A percentile compares a stretch with the other conserved stretches of the same genome.
phyloP scores from a whole-genome alignment of 176 grass and related monocot genomes.

The Otatea glauca region DNA sequence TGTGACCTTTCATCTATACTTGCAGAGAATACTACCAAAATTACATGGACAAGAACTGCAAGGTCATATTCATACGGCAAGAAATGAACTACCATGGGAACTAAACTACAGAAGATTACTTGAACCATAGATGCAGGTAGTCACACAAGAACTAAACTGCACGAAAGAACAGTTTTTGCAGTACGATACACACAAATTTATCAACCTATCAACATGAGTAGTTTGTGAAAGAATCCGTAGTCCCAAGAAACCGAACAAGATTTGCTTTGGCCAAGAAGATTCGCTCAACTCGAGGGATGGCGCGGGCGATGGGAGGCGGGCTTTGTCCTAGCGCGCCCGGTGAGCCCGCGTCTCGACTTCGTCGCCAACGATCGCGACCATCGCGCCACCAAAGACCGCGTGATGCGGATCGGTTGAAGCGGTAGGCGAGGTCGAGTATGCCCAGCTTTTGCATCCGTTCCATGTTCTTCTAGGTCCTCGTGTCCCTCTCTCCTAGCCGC shows the following conservation, averaged over 20 bases:
- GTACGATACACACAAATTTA: background rate
- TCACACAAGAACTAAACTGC: background rate
- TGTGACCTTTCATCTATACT: no score
- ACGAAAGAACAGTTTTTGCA: background rate
- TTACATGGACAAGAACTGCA: background rate
- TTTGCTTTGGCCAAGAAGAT: background rate
- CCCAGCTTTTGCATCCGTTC: no score
- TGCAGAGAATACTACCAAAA: no score
- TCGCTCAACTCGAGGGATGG: constrained; percentile 49
- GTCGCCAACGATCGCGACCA: background rate
- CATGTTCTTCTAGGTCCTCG: no score
- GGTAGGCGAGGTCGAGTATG: no score
- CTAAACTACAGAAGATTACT: background rate
- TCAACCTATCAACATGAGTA: background rate
- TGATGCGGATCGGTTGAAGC: constrained; percentile 29
- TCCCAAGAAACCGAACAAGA: background rate
- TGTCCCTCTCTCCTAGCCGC: no score
- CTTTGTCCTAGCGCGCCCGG: background rate
- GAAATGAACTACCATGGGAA: background rate
- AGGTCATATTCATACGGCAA: background rate
- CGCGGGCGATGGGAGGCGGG: constrained; percentile 4
- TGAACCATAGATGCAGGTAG: background rate
- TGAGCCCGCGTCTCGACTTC: constrained; percentile 36
- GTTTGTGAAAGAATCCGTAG: background rate
- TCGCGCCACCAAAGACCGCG: background rate